Evolutionary conservation across 1,284 basidiomycete genomes (phyloP).

Genomic region (Trametes versicolor): DNA sequence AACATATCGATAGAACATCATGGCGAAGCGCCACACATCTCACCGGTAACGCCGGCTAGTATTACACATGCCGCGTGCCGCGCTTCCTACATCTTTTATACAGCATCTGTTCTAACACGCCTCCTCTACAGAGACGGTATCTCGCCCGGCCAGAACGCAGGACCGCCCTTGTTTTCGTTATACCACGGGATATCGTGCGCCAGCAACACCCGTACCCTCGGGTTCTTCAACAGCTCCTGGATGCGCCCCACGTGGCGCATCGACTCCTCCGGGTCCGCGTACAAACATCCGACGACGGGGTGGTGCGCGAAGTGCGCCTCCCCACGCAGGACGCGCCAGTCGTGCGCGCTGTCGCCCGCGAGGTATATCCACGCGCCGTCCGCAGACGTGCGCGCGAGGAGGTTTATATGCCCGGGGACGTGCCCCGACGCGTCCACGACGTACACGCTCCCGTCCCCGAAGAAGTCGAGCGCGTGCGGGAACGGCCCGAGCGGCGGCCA

Average conservation of each 20-base stretch:
- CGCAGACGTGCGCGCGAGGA: conserved; percentile 62
- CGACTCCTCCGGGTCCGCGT: conserved; percentile 54
- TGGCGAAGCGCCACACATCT: too few relatives aligned
- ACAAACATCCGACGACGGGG: conserved; percentile 49
- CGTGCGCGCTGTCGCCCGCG: conserved; percentile 64
- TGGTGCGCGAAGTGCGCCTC: conserved; percentile 51
- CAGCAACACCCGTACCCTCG: conserved; percentile 57
- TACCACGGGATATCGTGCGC: conserved; percentile 66
- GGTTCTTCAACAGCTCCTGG: conserved; percentile 46
- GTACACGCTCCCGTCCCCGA: conserved; percentile 65
- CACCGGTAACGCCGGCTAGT: too few relatives aligned
- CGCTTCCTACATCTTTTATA: background rate
- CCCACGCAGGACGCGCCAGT: conserved; percentile 59
- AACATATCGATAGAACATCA: too few relatives aligned
- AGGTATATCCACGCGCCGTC: conserved; percentile 67
- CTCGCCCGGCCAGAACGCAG: conserved; percentile 54
- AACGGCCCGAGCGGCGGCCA: conserved; percentile 56
- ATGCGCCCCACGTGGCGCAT: conserved; percentile 54
- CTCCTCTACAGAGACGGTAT: conserved; percentile 24
- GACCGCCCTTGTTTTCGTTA: conserved; percentile 51
- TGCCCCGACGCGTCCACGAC: conserved; percentile 64
- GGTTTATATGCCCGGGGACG: conserved; percentile 60
- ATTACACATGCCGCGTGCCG: background rate
- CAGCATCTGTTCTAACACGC: background rate
- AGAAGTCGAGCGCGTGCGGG: conserved; percentile 60